phyloP scores from a whole-genome alignment of 805 yeast genomes.

The Kuraishia floccosa region DNA sequence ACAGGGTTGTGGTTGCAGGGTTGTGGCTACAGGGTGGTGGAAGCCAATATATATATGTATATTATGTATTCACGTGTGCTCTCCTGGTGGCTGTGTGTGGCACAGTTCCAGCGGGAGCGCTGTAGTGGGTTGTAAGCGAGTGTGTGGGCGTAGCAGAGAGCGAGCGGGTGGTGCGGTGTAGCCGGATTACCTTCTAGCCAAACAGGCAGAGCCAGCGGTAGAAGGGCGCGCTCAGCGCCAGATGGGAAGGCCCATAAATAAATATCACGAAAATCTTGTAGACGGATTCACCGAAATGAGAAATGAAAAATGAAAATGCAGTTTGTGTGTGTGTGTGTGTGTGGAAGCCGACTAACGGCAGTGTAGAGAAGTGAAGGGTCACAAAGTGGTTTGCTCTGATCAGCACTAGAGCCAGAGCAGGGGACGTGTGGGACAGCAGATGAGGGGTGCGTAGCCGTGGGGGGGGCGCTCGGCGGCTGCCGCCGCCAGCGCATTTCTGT shows the following conservation, averaged over 20 bases:
- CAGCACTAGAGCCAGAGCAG: no score
- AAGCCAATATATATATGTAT: no score
- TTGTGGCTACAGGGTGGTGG: no score
- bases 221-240: conserved; percentile 44
- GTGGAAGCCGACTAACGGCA: not conserved
- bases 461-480: no score
- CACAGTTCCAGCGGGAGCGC: conserved; percentile 71
- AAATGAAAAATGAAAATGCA: not conserved
- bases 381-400: no score
- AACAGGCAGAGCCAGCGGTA: conserved; percentile 29
- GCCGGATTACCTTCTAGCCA: conserved; percentile 67
- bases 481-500: no score
- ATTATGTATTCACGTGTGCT: no score
- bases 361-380: not conserved
- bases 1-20: no score
- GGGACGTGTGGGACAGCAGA: no score
- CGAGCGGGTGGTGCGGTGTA: conserved; percentile 75
- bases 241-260: conserved; percentile 58
- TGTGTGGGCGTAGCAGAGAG: conserved; percentile 41
- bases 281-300: conserved; percentile 24
- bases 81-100: conserved; percentile 68
- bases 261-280: conserved; percentile 58
- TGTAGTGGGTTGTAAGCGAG: conserved; percentile 79
- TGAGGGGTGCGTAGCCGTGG: no score
- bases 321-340: not conserved